Conservation (phyloP, 2,329 filamentous ascomycete genomes). For the Gaeumannomyces sp. region DNA sequence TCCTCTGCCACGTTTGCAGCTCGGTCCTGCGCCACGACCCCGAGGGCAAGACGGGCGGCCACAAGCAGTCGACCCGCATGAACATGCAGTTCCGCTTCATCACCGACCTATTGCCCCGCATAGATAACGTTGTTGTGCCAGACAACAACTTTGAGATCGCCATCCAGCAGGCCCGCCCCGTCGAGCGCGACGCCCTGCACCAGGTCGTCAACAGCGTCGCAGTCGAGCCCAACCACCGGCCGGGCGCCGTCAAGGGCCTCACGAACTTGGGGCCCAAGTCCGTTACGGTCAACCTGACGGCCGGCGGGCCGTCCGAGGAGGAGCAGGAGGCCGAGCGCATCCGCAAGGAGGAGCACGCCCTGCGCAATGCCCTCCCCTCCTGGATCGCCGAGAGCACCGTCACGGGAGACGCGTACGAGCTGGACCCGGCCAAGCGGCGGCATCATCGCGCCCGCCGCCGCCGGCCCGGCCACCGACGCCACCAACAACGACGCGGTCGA, state of each 20-base stretch:
- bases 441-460: slow-evolving; percentile 29
- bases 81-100: slow-evolving; percentile 78
- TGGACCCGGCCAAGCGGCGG: slow-evolving; percentile 22
- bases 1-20: slow-evolving; percentile 76
- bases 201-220: slow-evolving; percentile 56
- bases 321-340: slow-evolving; percentile 59
- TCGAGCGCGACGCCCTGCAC: slow-evolving; percentile 61
- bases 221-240: slow-evolving; percentile 49
- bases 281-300: slow-evolving; percentile 62
- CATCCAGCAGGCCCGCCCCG: slow-evolving; percentile 54
- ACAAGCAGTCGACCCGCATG: slow-evolving; percentile 66
- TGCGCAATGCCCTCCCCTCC: slow-evolving; percentile 62
- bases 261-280: slow-evolving; percentile 61
- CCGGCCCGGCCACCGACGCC: slow-evolving; percentile 22
- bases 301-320: slow-evolving; percentile 59
- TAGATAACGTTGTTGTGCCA: slow-evolving; percentile 69
- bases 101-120: slow-evolving; percentile 66
- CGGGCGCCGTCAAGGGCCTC: slow-evolving; percentile 64
- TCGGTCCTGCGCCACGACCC: slow-evolving; percentile 57
- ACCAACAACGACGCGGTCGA: slow-evolving; percentile 29
- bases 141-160: slow-evolving; percentile 69
- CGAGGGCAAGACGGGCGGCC: slow-evolving; percentile 62
- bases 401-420: slow-evolving; percentile 53
- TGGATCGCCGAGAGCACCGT: slow-evolving; percentile 71
- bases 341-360: slow-evolving; percentile 58